These are phyloP conservation scores for Thraustotheca clavata DNA, from an alignment of 352 stramenopile species.

Conservation along the genomic window DNA sequence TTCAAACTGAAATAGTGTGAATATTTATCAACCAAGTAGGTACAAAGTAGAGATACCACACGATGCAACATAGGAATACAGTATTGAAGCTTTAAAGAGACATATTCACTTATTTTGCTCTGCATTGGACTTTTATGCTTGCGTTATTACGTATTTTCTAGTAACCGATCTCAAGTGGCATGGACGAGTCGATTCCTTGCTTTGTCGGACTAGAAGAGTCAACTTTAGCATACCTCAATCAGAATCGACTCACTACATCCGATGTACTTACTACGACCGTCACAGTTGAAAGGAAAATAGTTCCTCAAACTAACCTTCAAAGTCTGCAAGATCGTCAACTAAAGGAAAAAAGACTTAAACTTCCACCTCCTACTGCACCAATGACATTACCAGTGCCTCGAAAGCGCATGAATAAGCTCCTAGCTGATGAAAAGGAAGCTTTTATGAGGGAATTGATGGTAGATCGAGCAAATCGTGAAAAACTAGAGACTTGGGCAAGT, in stretches of 20 bases:
- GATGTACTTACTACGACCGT: constrained; percentile 59
- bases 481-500: constrained; percentile 48
- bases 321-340: neutral
- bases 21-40: too few relatives aligned
- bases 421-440: constrained; percentile 39
- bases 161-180: too few relatives aligned
- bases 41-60: too few relatives aligned
- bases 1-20: too few relatives aligned
- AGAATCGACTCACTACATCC: constrained; percentile 50
- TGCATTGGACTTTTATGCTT: too few relatives aligned
- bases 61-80: too few relatives aligned
- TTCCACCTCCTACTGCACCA: constrained; percentile 16
- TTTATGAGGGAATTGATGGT: constrained; percentile 50
- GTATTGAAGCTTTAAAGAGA: too few relatives aligned
- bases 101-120: too few relatives aligned
- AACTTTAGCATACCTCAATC: constrained; percentile 35
- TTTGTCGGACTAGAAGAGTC: constrained; percentile 36
- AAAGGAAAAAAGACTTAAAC: constrained; percentile 29
- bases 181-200: constrained; percentile 14
- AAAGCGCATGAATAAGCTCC: constrained; percentile 40
- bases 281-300: constrained; percentile 27
- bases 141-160: too few relatives aligned
- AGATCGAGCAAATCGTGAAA: constrained; percentile 39
- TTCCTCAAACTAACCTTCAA: neutral
- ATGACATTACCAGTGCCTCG: constrained; percentile 37